These are phyloP conservation scores for Gaeumannomyces sp. DNA, from an alignment of 2,329 filamentous ascomycete genomes.

Conservation along the genomic window DNA sequence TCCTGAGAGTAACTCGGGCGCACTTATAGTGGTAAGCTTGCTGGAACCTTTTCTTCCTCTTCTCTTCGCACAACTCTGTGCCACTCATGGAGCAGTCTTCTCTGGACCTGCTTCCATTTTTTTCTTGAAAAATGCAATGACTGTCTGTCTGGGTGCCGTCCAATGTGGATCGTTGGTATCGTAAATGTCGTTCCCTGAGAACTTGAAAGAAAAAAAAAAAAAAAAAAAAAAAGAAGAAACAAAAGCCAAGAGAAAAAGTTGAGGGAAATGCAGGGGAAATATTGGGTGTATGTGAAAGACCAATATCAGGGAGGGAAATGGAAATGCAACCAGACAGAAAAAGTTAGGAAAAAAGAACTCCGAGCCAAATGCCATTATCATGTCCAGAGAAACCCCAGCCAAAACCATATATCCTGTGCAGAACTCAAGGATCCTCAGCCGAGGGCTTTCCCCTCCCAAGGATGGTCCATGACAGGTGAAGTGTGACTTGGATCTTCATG, in stretches of 20 bases:
- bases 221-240: constrained; percentile 12
- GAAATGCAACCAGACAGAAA: background rate
- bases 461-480: too few species aligned
- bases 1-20: background rate
- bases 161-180: background rate
- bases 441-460: too few species aligned
- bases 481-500: constrained; percentile 11
- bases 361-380: constrained; percentile 6
- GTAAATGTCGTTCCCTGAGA: constrained; percentile 3
- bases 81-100: background rate
- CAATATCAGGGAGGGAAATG: too few species aligned
- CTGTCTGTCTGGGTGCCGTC: background rate
- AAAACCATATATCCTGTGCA: background rate
- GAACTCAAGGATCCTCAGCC: too few species aligned
- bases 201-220: constrained; percentile 9
- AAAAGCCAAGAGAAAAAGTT: constrained; percentile 6
- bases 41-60: background rate
- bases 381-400: constrained; percentile 2
- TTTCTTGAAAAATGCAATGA: background rate
- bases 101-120: background rate
- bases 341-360: background rate
- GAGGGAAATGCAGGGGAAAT: background rate
- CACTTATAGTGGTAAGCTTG: background rate
- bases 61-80: background rate
- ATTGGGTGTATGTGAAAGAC: background rate